Evolutionary conservation across 78 protist species (phyloP).

Genomic region (Polysphondylium violaceum): DNA sequence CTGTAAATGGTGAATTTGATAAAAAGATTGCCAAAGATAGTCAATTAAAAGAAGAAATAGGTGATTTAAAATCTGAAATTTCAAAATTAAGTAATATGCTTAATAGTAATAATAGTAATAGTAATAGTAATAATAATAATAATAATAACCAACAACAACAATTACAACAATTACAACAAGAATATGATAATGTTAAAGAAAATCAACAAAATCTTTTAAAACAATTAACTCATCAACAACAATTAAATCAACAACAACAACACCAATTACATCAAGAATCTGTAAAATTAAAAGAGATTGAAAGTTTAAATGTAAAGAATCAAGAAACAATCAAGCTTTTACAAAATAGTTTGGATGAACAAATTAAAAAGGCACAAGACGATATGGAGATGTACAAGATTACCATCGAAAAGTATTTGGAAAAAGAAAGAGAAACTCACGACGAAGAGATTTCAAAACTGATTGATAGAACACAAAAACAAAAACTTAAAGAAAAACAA

Average conservation of each 20-base stretch:
- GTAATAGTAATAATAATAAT: too few relatives aligned
- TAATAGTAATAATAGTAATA: too few relatives aligned
- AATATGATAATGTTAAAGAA: too few relatives aligned
- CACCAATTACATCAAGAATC: neutral
- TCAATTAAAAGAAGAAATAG: neutral
- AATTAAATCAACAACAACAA: neutral
- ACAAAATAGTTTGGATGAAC: neutral
- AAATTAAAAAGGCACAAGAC: neutral
- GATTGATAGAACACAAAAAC: neutral
- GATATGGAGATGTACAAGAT: conserved; percentile 3
- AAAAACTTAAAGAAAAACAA: neutral
- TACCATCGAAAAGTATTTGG: conserved; percentile 3
- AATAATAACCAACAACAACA: neutral
- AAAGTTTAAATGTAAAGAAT: too few relatives aligned
- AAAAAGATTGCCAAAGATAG: conserved; percentile 3
- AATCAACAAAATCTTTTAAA: conserved; percentile 6
- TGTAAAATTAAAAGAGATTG: too few relatives aligned
- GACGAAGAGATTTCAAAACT: conserved; percentile 9
- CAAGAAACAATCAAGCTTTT: too few relatives aligned
- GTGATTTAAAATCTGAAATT: neutral
- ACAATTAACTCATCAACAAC: conserved; percentile 5
- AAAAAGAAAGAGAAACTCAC: neutral
- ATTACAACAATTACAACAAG: neutral
- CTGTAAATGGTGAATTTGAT: conserved; percentile 31
- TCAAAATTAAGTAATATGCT: too few relatives aligned